Base-by-base conservation (phyloP, 2,329 filamentous ascomycete species). In the Aspergillus sp. region DNA sequence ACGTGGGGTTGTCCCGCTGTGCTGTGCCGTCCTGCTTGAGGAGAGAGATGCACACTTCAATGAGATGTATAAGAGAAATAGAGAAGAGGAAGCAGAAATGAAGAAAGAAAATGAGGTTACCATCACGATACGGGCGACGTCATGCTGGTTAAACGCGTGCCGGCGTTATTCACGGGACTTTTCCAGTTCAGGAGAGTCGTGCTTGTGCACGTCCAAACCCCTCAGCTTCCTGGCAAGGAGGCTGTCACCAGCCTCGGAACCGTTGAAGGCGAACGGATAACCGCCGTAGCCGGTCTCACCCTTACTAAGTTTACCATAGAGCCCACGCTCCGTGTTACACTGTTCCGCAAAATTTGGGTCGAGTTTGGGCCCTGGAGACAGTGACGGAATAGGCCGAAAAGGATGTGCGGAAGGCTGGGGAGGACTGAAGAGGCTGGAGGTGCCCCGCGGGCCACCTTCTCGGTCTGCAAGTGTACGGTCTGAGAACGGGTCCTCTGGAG, bases 221-320 rank as follows among this genome's bases (percentile, higher is more conserved):
- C 87, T 84, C 48, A 94, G 77, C 59, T 87, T 84, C 71, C 87
- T 87, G 10, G 91, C 91, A 15, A 95, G 78, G 15, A 95, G 75
- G 2, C 90, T 86, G 68, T 91, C 88, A 4, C 85, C 81, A 1
- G 77, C 77, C n/a, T 74, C 79, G 69, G 61, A 75, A 74, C 65
- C 76, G 72, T 73, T 8, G 66, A 72, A 21, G 67, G 71, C 57
- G 65, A 83, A 87, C 0, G 80, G 76, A 57, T 86, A 84, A 1
- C 85, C 82, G 39, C 88, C 84, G 69, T 90, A 88, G 38, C 87
- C 83, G 19, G 80, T 74, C 62, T 91, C 87, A 5, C 87, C 87
- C 70, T 84, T 89, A 67, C 72, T 87, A 19, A 91, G 83, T 71
- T 92, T 92, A 69, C 85, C 85, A 70, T 92, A 91, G 64, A 58